Evolutionary conservation across 2,329 filamentous ascomycete species (phyloP), one percentile per base, ranked within the genome.

Genomic region (Aspergillus sp.): DNA sequence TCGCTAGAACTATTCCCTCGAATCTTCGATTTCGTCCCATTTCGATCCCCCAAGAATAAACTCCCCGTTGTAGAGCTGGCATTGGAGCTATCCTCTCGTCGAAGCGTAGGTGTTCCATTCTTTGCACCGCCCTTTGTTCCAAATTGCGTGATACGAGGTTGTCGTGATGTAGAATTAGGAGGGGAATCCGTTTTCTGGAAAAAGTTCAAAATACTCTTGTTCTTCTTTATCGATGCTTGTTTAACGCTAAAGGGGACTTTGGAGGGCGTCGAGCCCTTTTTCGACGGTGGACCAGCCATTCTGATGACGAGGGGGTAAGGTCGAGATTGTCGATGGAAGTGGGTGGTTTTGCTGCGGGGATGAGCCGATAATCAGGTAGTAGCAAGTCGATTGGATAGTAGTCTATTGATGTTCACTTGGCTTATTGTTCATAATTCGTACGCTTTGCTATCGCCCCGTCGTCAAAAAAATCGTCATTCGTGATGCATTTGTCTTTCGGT

Each of bases 191-290:
- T 73, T 58, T 88, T 89, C 57, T 86, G 82, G 60, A 90, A 90
- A 63, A 88, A 90, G 50, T 68, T 88, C 10, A 88, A 67, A 29
- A 89, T 88, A 50, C 82, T 88, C 6, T 74, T 72, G 54, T 87
- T 88, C 32, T 51, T 50, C 44, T 63, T 67, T 3, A 38, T 46
- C 1, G 59, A 53, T 1, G 56, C 46, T 10, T 48, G 33, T 35
- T 53, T 59, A 10, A 42, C 34, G 4, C 42, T 40, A 8, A 40
- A 46, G 2, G 49, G 31, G 1, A 40, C 29, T 35, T 52, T 57
- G 10, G 57, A 53, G 2, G 60, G 56, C 11, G 59, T 62, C 8
- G 53, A 56, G 11, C 43, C 40, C 43, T 58, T 61, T 38, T 48
- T 56, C 27, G 50, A 29, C 29, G 42, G 46, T 7, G 54, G 43